These are phyloP conservation scores for Periglandula ipomoeae DNA, from an alignment of 2,329 filamentous ascomycete species.

Conservation along the genomic window DNA sequence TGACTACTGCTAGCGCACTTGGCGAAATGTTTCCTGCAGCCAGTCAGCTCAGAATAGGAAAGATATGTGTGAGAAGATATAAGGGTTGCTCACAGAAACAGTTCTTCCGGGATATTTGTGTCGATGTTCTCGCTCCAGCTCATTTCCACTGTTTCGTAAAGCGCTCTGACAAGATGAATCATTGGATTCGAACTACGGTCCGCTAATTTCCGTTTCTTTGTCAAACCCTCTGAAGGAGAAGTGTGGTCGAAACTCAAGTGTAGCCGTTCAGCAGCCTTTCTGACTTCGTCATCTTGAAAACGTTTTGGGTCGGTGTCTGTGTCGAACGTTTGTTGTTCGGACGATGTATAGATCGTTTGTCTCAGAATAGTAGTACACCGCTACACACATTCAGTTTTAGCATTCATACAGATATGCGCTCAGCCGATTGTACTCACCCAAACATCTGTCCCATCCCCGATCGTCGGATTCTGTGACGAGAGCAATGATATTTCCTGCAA, in stretches of 20 bases:
- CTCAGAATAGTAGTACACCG: conserved; percentile 20
- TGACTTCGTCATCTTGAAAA: conserved; percentile 20
- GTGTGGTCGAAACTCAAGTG: conserved; percentile 17
- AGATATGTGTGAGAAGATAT: neutral
- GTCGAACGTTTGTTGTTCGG: conserved; percentile 14
- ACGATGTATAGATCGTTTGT: conserved; percentile 15
- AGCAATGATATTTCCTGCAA: conserved; percentile 31
- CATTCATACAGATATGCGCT: neutral
- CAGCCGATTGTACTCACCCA: conserved; percentile 23
- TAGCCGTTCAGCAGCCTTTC: conserved; percentile 19
- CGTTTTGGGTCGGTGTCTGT: conserved; percentile 18
- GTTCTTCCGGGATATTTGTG: conserved; percentile 22
- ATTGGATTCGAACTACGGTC: conserved; percentile 13
- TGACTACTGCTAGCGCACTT: conserved; percentile 38
- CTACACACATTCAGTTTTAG: conserved; percentile 17
- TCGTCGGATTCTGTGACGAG: conserved; percentile 19
- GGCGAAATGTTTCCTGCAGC: conserved; percentile 30
- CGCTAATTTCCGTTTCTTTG: conserved; percentile 23
- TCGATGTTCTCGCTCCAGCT: conserved; percentile 9
- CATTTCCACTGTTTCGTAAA: conserved; percentile 22
- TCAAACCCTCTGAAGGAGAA: conserved; percentile 7
- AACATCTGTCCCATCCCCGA: conserved; percentile 29
- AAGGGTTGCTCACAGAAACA: conserved; percentile 36
- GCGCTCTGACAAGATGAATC: conserved; percentile 11
- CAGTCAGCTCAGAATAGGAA: conserved; percentile 13